Conservation (phyloP, 2,329 filamentous ascomycete genomes). For the Zymoseptoria passerinii region DNA sequence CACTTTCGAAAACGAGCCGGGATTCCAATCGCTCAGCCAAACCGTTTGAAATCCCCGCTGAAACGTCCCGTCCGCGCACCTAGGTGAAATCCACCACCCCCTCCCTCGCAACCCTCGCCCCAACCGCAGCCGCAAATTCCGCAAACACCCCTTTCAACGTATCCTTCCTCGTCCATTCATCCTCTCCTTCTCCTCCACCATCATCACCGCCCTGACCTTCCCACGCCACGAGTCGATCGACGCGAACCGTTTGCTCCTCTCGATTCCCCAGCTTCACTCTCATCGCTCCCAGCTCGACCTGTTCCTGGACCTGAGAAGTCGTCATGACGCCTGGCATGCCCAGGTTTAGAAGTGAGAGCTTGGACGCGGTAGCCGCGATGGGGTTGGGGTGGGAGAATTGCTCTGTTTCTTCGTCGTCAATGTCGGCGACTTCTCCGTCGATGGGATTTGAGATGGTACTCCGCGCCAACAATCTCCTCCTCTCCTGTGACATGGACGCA, state of each 20-base stretch:
- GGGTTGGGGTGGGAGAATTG: slow-evolving; percentile 10
- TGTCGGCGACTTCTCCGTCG: slow-evolving; percentile 7
- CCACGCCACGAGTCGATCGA: background rate
- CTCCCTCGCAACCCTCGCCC: slow-evolving; percentile 48
- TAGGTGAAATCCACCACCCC: slow-evolving; percentile 51
- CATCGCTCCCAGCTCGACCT: slow-evolving; percentile 52
- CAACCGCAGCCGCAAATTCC: slow-evolving; percentile 59
- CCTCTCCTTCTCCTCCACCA: too few relatives aligned
- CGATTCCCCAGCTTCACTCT: slow-evolving; percentile 40
- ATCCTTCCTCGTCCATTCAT: slow-evolving; percentile 19
- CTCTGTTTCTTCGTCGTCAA: slow-evolving; percentile 17
- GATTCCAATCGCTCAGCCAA: background rate
- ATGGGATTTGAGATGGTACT: slow-evolving; percentile 5
- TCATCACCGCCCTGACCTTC: background rate
- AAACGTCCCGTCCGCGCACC: background rate
- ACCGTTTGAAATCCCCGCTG: too few relatives aligned
- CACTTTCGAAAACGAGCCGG: background rate
- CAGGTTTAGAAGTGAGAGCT: slow-evolving; percentile 48
- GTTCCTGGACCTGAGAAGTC: slow-evolving; percentile 42
- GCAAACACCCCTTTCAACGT: slow-evolving; percentile 54
- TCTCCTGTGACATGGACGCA: slow-evolving; percentile 35
- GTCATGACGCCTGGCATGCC: slow-evolving; percentile 60
- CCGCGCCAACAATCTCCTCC: slow-evolving; percentile 6
- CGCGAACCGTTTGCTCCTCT: background rate
- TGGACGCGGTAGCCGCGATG: slow-evolving; percentile 28